Evolutionary conservation across 768 basidiomycete species (phyloP).

Genomic region (Dioszegia aurantiaca): DNA sequence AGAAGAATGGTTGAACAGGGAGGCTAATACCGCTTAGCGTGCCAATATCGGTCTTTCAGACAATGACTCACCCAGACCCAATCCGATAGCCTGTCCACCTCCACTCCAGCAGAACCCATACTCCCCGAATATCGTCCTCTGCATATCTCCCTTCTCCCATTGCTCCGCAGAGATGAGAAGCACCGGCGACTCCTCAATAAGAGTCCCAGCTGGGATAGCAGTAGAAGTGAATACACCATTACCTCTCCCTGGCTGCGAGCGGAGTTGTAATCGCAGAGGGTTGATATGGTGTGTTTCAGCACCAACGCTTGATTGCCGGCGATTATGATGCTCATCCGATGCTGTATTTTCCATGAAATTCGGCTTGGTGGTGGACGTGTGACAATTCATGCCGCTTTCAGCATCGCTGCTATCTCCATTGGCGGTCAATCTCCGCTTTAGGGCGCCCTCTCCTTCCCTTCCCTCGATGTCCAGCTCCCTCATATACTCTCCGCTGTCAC

Average conservation of each 20-base stretch:
- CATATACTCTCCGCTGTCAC: background rate
- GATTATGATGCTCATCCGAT: background rate
- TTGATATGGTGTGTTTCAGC: conserved; percentile 29
- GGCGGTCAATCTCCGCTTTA: too few relatives aligned
- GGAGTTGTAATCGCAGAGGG: conserved; percentile 44
- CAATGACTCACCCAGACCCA: conserved; percentile 44
- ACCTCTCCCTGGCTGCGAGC: conserved; percentile 40
- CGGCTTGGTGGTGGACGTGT: background rate
- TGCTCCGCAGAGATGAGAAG: conserved; percentile 70
- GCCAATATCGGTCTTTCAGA: background rate
- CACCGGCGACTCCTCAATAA: conserved; percentile 83
- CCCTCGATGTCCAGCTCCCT: too few relatives aligned
- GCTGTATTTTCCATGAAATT: background rate
- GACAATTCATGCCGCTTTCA: background rate
- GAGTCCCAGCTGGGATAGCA: conserved; percentile 59
- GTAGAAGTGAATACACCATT: conserved; percentile 57
- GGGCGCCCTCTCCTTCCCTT: too few relatives aligned
- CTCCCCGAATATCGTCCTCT: conserved; percentile 43
- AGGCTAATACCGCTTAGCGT: conserved; percentile 24
- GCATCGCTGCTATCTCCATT: too few relatives aligned
- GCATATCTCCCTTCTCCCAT: conserved; percentile 53
- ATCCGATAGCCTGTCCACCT: conserved; percentile 46
- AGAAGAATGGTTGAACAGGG: conserved; percentile 51
- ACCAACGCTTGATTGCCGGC: background rate
- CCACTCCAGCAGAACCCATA: conserved; percentile 50